phyloP scores from a whole-genome alignment of 78 protist genomes.

The Corallochytrium limacisporum region DNA sequence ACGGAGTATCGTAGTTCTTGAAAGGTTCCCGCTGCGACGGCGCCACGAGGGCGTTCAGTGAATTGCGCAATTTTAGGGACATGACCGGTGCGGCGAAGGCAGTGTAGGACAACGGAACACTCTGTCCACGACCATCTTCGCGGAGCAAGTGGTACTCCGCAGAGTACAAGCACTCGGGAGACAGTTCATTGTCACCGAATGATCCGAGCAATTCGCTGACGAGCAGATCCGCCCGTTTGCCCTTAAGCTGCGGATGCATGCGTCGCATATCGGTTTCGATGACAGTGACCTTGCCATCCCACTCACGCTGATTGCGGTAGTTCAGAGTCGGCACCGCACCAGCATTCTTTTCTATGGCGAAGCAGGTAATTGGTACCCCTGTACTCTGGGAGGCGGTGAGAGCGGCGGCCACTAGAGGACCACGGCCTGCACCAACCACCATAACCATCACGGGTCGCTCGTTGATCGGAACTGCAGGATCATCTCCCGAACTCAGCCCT shows the following conservation, averaged over 20 bases:
- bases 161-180: constrained; percentile 98
- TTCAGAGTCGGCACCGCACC: constrained; percentile 71
- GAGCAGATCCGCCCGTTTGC: constrained; percentile 28
- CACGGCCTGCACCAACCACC: constrained; percentile 98
- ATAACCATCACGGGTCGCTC: constrained; percentile 22
- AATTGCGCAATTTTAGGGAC: constrained; percentile 4
- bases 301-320: constrained; percentile 19
- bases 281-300: constrained; percentile 27
- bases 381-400: constrained; percentile 32
- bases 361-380: constrained; percentile 17
- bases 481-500: background rate
- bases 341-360: constrained; percentile 96
- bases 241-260: background rate
- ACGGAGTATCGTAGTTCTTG: no score
- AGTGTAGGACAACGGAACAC: constrained; percentile 73
- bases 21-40: no score
- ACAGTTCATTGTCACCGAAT: constrained; percentile 97
- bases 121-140: background rate
- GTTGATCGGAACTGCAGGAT: background rate
- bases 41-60: no score
- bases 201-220: constrained; percentile 89
- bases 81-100: constrained; percentile 67
- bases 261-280: constrained; percentile 42
- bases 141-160: constrained; percentile 53
- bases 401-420: constrained; percentile 76